A percentile compares a stretch with the other conserved stretches of the same genome.
phyloP scores from a whole-genome alignment of 2,329 filamentous ascomycete genomes.

The Fusarium chaquense region DNA sequence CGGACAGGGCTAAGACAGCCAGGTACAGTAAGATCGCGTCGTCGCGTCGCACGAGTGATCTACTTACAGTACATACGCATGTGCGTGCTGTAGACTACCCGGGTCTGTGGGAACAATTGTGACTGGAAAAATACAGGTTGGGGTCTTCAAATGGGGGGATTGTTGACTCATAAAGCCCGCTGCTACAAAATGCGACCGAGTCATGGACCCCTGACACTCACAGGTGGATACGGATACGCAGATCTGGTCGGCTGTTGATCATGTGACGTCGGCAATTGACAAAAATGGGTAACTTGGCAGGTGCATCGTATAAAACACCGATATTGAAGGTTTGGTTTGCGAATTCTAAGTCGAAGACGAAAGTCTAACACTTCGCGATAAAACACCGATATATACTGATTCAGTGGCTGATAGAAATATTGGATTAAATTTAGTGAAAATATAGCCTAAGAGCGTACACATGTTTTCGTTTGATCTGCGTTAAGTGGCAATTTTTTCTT shows the following conservation, averaged over 20 bases:
- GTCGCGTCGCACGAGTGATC: conserved; percentile 25
- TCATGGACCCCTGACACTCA: conserved; percentile 34
- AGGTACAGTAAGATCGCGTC: conserved; percentile 25
- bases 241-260: background rate
- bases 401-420: too few species aligned
- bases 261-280: background rate
- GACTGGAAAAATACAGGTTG: conserved; percentile 39
- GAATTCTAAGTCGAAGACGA: too few species aligned
- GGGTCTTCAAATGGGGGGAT: conserved; percentile 36
- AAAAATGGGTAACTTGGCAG: background rate
- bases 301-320: too few species aligned
- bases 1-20: background rate
- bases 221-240: conserved; percentile 1
- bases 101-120: conserved; percentile 39
- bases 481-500: too few species aligned
- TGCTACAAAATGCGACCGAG: conserved; percentile 34
- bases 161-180: conserved; percentile 48
- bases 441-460: too few species aligned
- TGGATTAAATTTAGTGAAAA: too few species aligned
- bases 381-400: too few species aligned
- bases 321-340: too few species aligned
- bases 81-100: conserved; percentile 7
- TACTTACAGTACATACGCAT: conserved; percentile 15
- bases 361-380: too few species aligned
- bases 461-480: too few species aligned